A percentile compares a stretch with the other conserved stretches of the same genome.
Evolutionary conservation across 2,329 filamentous ascomycete species (phyloP).

Genomic region (Apiospora saccharicola): DNA sequence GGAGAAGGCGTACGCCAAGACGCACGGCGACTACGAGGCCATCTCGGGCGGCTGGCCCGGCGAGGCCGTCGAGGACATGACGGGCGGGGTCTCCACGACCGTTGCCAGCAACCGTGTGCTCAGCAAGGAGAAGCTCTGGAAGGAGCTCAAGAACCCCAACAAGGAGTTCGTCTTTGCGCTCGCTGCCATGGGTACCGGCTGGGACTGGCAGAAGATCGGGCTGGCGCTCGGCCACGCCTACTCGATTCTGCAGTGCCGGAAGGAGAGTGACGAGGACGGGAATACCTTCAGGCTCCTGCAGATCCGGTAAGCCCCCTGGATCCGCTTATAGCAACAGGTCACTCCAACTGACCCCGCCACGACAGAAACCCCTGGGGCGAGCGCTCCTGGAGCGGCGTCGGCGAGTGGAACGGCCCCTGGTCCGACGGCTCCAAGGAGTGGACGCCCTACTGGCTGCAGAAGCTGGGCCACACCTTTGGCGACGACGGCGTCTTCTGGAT

Average conservation of each 20-base stretch:
- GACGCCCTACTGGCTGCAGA: conserved; percentile 76
- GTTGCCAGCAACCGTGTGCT: conserved; percentile 65
- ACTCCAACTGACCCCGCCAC: background rate
- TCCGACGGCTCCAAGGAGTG: conserved; percentile 77
- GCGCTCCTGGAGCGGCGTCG: conserved; percentile 47
- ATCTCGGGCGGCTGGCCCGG: conserved; percentile 73
- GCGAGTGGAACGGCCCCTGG: conserved; percentile 77
- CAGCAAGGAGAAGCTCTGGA: conserved; percentile 75
- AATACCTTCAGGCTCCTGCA: conserved; percentile 50
- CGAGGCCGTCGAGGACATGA: conserved; percentile 57
- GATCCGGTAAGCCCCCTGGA: conserved; percentile 47
- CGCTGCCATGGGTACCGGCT: conserved; percentile 42
- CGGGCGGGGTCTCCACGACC: conserved; percentile 64
- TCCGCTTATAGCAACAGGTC: conserved; percentile 26
- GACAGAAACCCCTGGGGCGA: conserved; percentile 75
- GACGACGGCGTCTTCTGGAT: conserved; percentile 68
- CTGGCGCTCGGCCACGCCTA: conserved; percentile 58
- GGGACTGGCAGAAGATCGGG: conserved; percentile 46
- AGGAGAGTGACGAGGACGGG: conserved; percentile 51
- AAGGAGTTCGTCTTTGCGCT: conserved; percentile 69
- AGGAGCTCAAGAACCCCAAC: conserved; percentile 70
- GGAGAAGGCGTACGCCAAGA: conserved; percentile 81
- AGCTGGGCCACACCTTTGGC: conserved; percentile 70
- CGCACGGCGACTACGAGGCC: conserved; percentile 69
- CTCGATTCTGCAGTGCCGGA: conserved; percentile 56